These are phyloP conservation scores for Ramalina intermedia DNA, from an alignment of 495 filamentous ascomycete genomes.

Conservation along the genomic window DNA sequence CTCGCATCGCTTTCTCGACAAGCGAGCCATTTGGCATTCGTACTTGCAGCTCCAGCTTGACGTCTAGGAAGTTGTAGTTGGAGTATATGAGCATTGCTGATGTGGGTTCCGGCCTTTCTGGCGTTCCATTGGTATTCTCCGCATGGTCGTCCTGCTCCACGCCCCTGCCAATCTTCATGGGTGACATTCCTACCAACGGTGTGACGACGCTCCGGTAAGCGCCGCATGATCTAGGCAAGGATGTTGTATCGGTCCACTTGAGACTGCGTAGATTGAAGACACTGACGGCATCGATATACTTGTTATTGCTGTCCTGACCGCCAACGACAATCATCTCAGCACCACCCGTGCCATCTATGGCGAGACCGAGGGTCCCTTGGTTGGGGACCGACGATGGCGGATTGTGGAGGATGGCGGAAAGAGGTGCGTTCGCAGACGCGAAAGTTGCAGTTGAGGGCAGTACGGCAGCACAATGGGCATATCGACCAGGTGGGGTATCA, in stretches of 20 bases:
- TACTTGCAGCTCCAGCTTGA: constrained; percentile 88
- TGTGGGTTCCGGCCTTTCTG: constrained; percentile 38
- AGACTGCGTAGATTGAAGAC: constrained; percentile 94
- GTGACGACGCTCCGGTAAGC: constrained; percentile 93
- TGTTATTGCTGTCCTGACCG: constrained; percentile 91
- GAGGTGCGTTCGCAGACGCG: constrained; percentile 63
- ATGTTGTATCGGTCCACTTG: constrained; percentile 82
- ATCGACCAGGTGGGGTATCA: constrained; percentile 82
- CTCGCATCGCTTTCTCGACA: constrained; percentile 77
- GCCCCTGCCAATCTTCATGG: constrained; percentile 55
- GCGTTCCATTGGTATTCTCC: constrained; percentile 22
- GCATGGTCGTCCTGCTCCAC: constrained; percentile 23
- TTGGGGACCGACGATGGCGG: constrained; percentile 65
- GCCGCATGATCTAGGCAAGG: constrained; percentile 78
- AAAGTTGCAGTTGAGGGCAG: constrained; percentile 77
- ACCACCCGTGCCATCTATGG: constrained; percentile 77
- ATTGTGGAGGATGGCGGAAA: constrained; percentile 81
- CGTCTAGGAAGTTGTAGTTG: constrained; percentile 96
- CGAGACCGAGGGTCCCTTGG: constrained; percentile 71
- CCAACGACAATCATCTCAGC: constrained; percentile 97
- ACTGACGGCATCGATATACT: constrained; percentile 96
- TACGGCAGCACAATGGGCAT: constrained; percentile 92
- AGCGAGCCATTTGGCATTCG: constrained; percentile 72
- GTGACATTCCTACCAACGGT: constrained; percentile 54
- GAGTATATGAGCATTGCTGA: constrained; percentile 95